phyloP scores from a whole-genome alignment of 176 grass and related monocot species.

The Cocos nucifera region DNA sequence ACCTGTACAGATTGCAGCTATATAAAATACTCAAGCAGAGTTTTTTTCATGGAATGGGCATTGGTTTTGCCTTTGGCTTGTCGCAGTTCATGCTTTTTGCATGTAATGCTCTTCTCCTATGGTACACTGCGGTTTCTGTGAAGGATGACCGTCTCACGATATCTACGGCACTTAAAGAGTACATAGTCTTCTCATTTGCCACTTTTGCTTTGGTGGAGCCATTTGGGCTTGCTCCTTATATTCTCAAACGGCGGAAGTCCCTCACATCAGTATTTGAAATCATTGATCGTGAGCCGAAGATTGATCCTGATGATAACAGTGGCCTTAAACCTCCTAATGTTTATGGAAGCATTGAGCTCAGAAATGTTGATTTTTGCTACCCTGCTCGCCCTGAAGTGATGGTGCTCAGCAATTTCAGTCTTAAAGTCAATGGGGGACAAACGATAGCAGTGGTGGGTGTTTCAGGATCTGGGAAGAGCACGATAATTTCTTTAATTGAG shows the following conservation, averaged over 20 bases:
- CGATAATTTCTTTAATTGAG: constrained; percentile 90
- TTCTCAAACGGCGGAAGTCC: constrained; percentile 91
- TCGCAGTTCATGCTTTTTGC: constrained; percentile 98
- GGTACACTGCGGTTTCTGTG: constrained; percentile 88
- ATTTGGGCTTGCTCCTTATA: constrained; percentile 96
- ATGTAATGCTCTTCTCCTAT: constrained; percentile 93
- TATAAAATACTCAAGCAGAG: constrained; percentile 77
- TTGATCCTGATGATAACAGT: constrained; percentile 93
- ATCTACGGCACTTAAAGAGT: constrained; percentile 86
- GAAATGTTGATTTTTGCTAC: constrained; percentile 92
- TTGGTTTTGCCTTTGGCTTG: constrained; percentile 85
- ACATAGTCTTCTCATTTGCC: constrained; percentile 88
- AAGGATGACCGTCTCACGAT: constrained; percentile 47
- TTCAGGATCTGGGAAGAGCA: constrained; percentile 96
- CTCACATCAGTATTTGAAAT: constrained; percentile 97
- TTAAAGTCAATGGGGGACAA: constrained; percentile 87
- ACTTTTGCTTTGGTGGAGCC: constrained; percentile 96
- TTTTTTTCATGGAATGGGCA: constrained; percentile 78
- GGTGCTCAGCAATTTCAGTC: constrained; percentile 96
- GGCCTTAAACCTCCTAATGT: constrained; percentile 97
- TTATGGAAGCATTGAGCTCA: constrained; percentile 95
- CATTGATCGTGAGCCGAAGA: constrained; percentile 90
- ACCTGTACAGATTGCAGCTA: constrained; percentile 86
- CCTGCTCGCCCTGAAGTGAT: constrained; percentile 75
- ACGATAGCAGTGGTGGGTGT: constrained; percentile 95